These are phyloP conservation scores for Calycina herbarum DNA, from an alignment of 2,329 filamentous ascomycete genomes.

Conservation along the genomic window DNA sequence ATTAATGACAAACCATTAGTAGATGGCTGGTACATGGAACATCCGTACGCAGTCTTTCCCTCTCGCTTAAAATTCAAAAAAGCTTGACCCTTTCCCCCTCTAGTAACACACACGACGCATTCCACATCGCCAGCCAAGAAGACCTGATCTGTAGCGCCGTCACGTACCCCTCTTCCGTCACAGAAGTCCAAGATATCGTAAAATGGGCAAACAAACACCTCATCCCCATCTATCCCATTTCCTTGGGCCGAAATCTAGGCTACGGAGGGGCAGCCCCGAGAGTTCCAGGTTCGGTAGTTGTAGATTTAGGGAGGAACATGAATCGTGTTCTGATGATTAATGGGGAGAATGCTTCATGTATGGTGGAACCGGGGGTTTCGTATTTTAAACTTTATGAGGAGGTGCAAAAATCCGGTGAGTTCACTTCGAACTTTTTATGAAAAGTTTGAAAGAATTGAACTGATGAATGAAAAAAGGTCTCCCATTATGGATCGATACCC, in stretches of 20 bases:
- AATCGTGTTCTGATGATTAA: slow-evolving; percentile 53
- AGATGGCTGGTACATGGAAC: slow-evolving; percentile 42
- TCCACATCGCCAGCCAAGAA: slow-evolving; percentile 45
- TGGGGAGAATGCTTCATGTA: slow-evolving; percentile 47
- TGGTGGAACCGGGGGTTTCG: slow-evolving; percentile 56
- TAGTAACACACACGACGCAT: slow-evolving; percentile 44
- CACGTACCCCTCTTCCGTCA: slow-evolving; percentile 45
- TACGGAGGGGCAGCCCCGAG: slow-evolving; percentile 56
- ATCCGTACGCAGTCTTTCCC: not conserved
- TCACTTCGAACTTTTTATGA: not conserved
- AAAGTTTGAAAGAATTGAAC: not conserved
- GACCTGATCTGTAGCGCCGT: slow-evolving; percentile 46
- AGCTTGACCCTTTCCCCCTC: not conserved
- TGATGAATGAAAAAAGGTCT: not conserved
- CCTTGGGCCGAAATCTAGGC: slow-evolving; percentile 51
- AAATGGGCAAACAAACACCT: slow-evolving; percentile 46
- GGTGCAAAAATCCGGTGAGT: slow-evolving; percentile 36
- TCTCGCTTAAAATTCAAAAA: not conserved
- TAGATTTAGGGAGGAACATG: slow-evolving; percentile 55
- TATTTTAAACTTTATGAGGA: slow-evolving; percentile 52
- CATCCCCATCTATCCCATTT: slow-evolving; percentile 51
- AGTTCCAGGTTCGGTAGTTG: slow-evolving; percentile 49
- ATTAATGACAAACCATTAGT: slow-evolving; percentile 43
- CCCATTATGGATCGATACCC: slow-evolving; percentile 18
- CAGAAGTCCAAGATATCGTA: slow-evolving; percentile 49